A percentile compares a stretch with the other conserved stretches of the same genome.
phyloP scores from a whole-genome alignment of 75 land plant species.

The Pinus tabuliformis region DNA sequence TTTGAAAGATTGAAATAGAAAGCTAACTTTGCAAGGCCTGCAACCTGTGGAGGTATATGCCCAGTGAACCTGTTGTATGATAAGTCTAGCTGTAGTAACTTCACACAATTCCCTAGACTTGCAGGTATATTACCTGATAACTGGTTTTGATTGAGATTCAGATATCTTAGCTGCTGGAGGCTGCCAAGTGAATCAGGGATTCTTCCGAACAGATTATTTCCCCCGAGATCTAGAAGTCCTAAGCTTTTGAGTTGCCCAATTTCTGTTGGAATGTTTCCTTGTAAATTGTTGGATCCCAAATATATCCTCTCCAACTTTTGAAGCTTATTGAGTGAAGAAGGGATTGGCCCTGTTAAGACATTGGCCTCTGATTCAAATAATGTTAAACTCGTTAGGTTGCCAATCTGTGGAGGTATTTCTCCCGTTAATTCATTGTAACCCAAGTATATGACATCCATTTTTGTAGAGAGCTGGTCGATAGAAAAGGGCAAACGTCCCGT shows the following conservation, averaged over 20 bases:
- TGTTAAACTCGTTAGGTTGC: conserved; percentile 10
- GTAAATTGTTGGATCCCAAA: conserved; percentile 21
- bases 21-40: conserved; percentile 10
- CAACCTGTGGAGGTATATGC: conserved; percentile 13
- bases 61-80: conserved; percentile 23
- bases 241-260: conserved; percentile 20
- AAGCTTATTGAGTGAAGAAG: conserved; percentile 12
- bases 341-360: conserved; percentile 13
- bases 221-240: conserved; percentile 8
- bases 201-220: conserved; percentile 25
- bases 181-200: conserved; percentile 32
- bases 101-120: conserved; percentile 5
- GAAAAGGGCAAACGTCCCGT: conserved; percentile 27
- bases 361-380: conserved; percentile 20
- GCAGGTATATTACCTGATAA: conserved; percentile 33
- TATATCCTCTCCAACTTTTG: conserved; percentile 14
- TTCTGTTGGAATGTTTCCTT: conserved; percentile 36
- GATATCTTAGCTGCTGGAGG: conserved; percentile 8
- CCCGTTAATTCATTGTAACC: conserved; percentile 25
- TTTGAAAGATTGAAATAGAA: conserved; percentile 18
- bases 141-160: conserved; percentile 23
- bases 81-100: conserved; percentile 19
- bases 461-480: conserved; percentile 22
- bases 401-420: conserved; percentile 31
- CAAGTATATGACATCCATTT: conserved; percentile 5